Evolutionary conservation across 768 basidiomycete genomes (phyloP), one percentile per base, ranked within the genome.

Genomic region (Pulveroboletus sp.): DNA sequence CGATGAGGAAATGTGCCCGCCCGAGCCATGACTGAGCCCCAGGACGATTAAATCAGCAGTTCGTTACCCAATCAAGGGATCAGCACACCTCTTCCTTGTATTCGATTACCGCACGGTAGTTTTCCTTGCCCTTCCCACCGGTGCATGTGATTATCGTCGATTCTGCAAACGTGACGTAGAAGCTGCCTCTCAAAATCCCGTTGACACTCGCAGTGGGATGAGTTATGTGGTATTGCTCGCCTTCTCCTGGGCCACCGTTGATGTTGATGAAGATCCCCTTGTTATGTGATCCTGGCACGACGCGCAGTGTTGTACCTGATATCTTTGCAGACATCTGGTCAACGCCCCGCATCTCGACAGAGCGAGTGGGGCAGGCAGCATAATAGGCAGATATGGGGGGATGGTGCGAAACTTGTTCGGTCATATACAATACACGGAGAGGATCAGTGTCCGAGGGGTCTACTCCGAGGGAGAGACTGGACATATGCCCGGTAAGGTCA

Each of bases 321-420:
- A 97, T 85, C 65, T 87, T 90, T 14, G 94, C 96, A 2, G 85
- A 77, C 56, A 99, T 93, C 71, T 99, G 95, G 71, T 99, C 95
- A 49, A 93, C 75, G 5, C 93, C 95, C 16, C 70, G 70, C 64
- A 89, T 75, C 54, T 88, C 83, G 35, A 94, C 63, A 26, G 80
- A 79, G 22, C 83, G 80, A 35, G 80, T 71, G 0, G 93, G 91
- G 66, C 90, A 94, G 5, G 72, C 54, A 7, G 87, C 90, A 54
- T 82, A 84, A 63, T 83, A 95, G 1, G 88, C 83, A 1, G 92
- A 95, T 26, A 97, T 81, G 3, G 96, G 96, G 0, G 96, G 96
- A 61, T 99, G 96, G 70, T 99, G 96, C 2, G 90, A 96, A 40
- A 97, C 84, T 68, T 96, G 94, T 67, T 96, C 94, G 13, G 93